Base-by-base conservation (phyloP, 306 rosid species). In the Coriaria nepalensis region DNA sequence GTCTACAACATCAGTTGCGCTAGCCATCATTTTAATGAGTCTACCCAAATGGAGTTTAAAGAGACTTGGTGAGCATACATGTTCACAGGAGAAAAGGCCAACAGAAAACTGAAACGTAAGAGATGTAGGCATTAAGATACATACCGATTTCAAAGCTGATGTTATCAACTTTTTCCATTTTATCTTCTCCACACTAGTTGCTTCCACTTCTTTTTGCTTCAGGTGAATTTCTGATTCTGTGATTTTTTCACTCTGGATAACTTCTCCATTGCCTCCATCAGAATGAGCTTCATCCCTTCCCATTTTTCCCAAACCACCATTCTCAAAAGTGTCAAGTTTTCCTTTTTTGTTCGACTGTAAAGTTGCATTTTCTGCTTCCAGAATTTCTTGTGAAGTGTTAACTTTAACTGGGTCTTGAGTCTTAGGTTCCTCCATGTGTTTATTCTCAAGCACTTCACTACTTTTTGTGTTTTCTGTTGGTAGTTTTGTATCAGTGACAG, bases 151-250 rank as follows among this genome's bases (percentile, higher is more conserved):
- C 69, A 88, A 63, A 48, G 81, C 75, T 37, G 92, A 67, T 47
- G 78, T 78, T 61, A 88, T 81, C 63, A 78, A 66, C 77, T 74
- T 81, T 69, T 77, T 88, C 95, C 93, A 88, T 62, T 81, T 81
- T n/a, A 84, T 73, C 59, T 67, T 82, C 54, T 15, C 56, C n/a
- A 45, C 45, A 8, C 9, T 20, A 43, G 69, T 47, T 47, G 45
- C 60, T 34, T 10, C 15, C 35, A 29, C 10, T 48, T 49, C 61
- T 40, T 59, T 73, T 59, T 44, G 61, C 65, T 78, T 70, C 36
- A 33, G 53, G 6, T 47, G 9, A 51, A 33, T 57, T 50, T 65
- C 67, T 39, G 43, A 62, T 49, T 44, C 54, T 41, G 37, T 52
- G 35, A 58, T 68, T 52, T 60, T 63, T 49, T 81, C 72, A 13